A percentile compares a stretch with the other conserved stretches of the same genome.
These are phyloP conservation scores for Mrakia frigida DNA, from an alignment of 768 basidiomycete genomes.

Conservation along the genomic window DNA sequence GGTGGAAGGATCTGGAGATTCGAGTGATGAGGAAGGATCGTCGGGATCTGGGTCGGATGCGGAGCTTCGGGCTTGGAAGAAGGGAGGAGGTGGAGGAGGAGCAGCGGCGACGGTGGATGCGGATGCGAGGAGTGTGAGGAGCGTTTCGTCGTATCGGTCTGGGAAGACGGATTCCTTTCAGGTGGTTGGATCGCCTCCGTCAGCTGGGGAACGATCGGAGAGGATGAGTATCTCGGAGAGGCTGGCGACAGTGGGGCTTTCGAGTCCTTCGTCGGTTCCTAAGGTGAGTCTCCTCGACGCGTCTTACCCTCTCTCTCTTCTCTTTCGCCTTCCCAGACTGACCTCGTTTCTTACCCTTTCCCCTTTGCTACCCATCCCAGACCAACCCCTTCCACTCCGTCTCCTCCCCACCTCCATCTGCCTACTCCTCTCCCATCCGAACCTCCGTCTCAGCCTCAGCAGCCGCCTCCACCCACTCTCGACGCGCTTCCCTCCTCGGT, in stretches of 20 bases:
- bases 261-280: slow-evolving; percentile 38
- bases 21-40: slow-evolving; percentile 35
- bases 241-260: slow-evolving; percentile 55
- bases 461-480: slow-evolving; percentile 21
- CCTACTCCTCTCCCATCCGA: neutral
- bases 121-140: slow-evolving; percentile 68
- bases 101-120: slow-evolving; percentile 42
- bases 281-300: slow-evolving; percentile 41
- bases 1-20: slow-evolving; percentile 25
- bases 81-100: slow-evolving; percentile 40
- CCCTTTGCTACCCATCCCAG: slow-evolving; percentile 45
- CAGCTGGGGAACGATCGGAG: slow-evolving; percentile 41
- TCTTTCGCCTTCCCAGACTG: slow-evolving; percentile 22
- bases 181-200: slow-evolving; percentile 18
- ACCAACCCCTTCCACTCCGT: slow-evolving; percentile 37
- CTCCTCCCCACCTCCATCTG: slow-evolving; percentile 7
- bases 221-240: slow-evolving; percentile 76
- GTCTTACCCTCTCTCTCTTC: slow-evolving; percentile 32
- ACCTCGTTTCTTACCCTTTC: slow-evolving; percentile 31
- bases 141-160: neutral
- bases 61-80: slow-evolving; percentile 44
- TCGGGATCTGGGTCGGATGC: slow-evolving; percentile 45
- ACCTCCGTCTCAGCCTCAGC: neutral
- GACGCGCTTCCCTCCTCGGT: slow-evolving; percentile 24
- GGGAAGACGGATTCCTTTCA: neutral